Evolutionary conservation across 352 stramenopile genomes (phyloP), one percentile per base, ranked within the genome.

Genomic region (Elongisporangium undulatum): DNA sequence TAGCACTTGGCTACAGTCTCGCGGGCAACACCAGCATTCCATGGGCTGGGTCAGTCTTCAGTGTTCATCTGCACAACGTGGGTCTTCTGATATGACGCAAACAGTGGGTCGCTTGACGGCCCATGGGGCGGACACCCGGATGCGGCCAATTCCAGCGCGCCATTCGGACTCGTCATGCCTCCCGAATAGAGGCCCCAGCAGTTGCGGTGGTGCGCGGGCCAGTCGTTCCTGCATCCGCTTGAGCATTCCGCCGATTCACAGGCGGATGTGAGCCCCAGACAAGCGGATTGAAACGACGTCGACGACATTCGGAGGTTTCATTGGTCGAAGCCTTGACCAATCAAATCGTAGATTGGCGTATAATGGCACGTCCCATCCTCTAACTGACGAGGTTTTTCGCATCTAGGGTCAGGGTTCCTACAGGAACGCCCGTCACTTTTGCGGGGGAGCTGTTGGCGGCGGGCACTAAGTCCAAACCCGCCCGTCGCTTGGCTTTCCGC

Each of bases 251-350:
- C 49, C 57, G 57, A n/a, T 62, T 41, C 29, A 41, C 29, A 41
- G 29, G 29, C 29, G 9, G 29, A 41, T 41, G 29, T 13, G 49
- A 29, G 21, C 41, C 19, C 20, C 29, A 50, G 20, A 34, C 53
- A 24, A 58, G 49, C 38, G 38, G 21, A 19, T 24, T 29, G 22
- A 61, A 61, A 61, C 49, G 53, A 65, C 57, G 63, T 69, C 53
- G 58, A 45, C 22, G 15, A 4, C 26, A 69, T 65, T 19, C 49
- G 6, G 58, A 48, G n/a, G 13, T 41, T 9, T 22, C 22, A 70
- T 70, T 70, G 63, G 63, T 17, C 45, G 10, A 15, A 21, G 22
- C 9, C 7, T 49, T n/a, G 10, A 2, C 63, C 63, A 70, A 70
- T 70, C 63, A 61, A 13, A 34, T 20, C 26, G 20, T 45, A 20